Conservation (phyloP, 345 rosid genomes). For the Hevea brasiliensis region DNA sequence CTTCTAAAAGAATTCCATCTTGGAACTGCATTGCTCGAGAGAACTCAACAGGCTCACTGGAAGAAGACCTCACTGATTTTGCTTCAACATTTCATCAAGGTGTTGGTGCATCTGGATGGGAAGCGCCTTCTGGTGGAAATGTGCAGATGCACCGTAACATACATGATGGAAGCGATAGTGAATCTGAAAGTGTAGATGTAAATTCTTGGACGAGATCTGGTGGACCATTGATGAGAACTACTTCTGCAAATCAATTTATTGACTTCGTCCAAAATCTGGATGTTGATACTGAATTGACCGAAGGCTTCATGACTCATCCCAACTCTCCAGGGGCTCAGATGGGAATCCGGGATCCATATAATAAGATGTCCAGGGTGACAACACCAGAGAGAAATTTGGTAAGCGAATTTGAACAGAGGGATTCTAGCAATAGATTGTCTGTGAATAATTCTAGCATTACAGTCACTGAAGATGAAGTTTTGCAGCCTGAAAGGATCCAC, state of each 20-base stretch:
- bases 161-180: slow-evolving; percentile 87
- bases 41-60: slow-evolving; percentile 92
- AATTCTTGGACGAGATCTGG: slow-evolving; percentile 95
- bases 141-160: slow-evolving; percentile 33
- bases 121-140: slow-evolving; percentile 44
- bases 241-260: slow-evolving; percentile 77
- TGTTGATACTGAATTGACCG: slow-evolving; percentile 48
- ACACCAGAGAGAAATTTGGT: slow-evolving; percentile 50
- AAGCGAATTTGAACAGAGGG: slow-evolving; percentile 44
- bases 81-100: slow-evolving; percentile 48
- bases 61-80: slow-evolving; percentile 55
- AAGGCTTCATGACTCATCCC: slow-evolving; percentile 53
- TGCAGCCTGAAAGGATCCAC: slow-evolving; percentile 67
- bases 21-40: slow-evolving; percentile 97
- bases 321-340: slow-evolving; percentile 34
- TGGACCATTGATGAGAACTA: slow-evolving; percentile 95
- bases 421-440: slow-evolving; percentile 30
- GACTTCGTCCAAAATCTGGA: slow-evolving; percentile 78
- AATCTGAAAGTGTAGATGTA: slow-evolving; percentile 66
- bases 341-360: slow-evolving; percentile 46
- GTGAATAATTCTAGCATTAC: slow-evolving; percentile 48
- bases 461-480: slow-evolving; percentile 76
- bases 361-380: slow-evolving; percentile 39
- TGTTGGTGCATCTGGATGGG: slow-evolving; percentile 40
- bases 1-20: slow-evolving; percentile 90